These are phyloP conservation scores for Fusarium denticulatum DNA, from an alignment of 2,329 filamentous ascomycete species.

Conservation along the genomic window DNA sequence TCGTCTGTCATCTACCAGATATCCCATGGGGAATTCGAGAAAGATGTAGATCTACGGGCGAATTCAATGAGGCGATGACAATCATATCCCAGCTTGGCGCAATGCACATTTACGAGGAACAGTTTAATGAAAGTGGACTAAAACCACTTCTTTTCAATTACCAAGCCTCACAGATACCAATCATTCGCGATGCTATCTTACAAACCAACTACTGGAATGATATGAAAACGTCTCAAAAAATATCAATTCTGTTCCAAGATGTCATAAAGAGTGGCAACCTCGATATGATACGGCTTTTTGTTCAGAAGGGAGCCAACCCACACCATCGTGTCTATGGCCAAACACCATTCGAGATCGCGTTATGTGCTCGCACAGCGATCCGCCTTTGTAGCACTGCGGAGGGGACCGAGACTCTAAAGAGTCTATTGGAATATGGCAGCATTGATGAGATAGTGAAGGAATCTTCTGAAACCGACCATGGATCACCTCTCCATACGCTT, in stretches of 20 bases:
- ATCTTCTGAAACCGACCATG: accelerated
- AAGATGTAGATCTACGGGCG: too few relatives aligned
- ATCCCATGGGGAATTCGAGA: too few relatives aligned
- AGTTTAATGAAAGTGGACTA: background rate
- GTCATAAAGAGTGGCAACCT: background rate
- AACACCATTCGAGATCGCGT: background rate
- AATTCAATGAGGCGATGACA: too few relatives aligned
- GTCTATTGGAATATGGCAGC: background rate
- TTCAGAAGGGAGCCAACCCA: background rate
- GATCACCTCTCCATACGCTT: background rate
- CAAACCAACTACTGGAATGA: background rate
- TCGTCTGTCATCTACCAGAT: background rate
- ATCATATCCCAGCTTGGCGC: background rate
- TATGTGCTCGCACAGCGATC: background rate
- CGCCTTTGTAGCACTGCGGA: background rate
- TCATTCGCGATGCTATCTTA: background rate
- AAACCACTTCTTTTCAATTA: background rate
- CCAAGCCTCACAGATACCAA: background rate
- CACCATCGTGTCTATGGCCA: background rate
- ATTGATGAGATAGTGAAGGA: background rate
- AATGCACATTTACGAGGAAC: background rate
- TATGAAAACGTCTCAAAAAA: background rate
- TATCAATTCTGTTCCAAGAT: background rate
- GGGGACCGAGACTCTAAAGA: background rate
- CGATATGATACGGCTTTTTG: background rate